Evolutionary conservation across 176 grass and related monocot genomes (phyloP).

Genomic region (Carex myosuroides): DNA sequence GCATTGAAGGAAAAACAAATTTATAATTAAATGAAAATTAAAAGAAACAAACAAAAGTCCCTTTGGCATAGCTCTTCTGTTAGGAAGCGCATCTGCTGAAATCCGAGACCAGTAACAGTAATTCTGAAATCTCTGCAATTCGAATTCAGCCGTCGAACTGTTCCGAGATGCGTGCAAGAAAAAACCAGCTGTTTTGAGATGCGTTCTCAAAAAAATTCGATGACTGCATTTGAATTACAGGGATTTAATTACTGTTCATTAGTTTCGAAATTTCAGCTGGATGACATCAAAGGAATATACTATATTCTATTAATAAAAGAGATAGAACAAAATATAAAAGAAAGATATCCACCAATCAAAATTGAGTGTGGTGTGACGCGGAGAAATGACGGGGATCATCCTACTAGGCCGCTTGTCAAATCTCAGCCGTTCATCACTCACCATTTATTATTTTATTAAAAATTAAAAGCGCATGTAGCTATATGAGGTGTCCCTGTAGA

Average conservation of each 20-base stretch:
- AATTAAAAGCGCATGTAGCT: not conserved
- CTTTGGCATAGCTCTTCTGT: not conserved
- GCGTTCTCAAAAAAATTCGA: too few species aligned
- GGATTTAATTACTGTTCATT: too few species aligned
- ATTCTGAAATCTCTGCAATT: too few species aligned
- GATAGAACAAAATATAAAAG: not conserved
- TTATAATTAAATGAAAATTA: not conserved
- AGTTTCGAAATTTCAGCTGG: too few species aligned
- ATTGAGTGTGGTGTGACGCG: not conserved
- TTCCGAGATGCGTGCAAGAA: too few species aligned
- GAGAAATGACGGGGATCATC: slow-evolving; percentile 5
- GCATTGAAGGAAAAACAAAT: not conserved
- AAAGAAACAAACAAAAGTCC: not conserved
- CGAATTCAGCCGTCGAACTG: too few species aligned
- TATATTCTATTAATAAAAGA: not conserved
- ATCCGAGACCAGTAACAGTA: too few species aligned
- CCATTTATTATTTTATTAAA: not conserved
- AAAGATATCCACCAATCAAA: not conserved
- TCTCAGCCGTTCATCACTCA: not conserved
- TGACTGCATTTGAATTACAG: too few species aligned
- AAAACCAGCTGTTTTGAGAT: too few species aligned
- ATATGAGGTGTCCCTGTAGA: not conserved
- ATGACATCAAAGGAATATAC: not conserved
- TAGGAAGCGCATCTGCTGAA: too few species aligned
- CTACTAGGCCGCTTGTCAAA: not conserved